These are phyloP conservation scores for Geranium rotundifolium DNA, from an alignment of 345 rosid species.

Conservation along the genomic window DNA sequence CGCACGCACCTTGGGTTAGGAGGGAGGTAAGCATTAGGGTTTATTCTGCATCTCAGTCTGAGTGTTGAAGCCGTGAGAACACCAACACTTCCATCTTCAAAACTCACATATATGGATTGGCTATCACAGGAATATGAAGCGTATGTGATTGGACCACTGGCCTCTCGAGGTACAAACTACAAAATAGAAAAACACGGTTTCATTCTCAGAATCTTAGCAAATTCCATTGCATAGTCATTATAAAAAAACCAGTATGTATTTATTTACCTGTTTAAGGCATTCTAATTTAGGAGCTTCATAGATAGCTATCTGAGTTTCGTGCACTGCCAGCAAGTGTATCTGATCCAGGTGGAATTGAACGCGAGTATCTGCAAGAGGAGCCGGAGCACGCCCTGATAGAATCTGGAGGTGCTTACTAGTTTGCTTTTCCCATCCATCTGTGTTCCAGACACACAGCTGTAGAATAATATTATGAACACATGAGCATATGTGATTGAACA, in stretches of 20 bases:
- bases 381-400: conserved; percentile 31
- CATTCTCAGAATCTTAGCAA: too few species aligned
- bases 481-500: background rate
- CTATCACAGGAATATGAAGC: conserved; percentile 83
- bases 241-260: too few species aligned
- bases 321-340: conserved; percentile 55
- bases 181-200: background rate
- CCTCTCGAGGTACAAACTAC: conserved; percentile 58
- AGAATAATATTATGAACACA: background rate
- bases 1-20: conserved; percentile 50
- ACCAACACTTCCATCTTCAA: conserved; percentile 57
- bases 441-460: conserved; percentile 80
- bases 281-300: conserved; percentile 65
- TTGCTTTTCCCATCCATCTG: conserved; percentile 69
- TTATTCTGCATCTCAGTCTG: conserved; percentile 69
- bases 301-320: conserved; percentile 70
- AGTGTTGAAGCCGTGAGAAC: conserved; percentile 57
- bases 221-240: too few species aligned
- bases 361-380: conserved; percentile 64
- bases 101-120: conserved; percentile 64
- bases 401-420: conserved; percentile 37
- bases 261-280: conserved; percentile 49
- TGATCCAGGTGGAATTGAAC: conserved; percentile 71
- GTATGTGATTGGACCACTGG: conserved; percentile 64
- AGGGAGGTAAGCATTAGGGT: conserved; percentile 56